A percentile compares a stretch with the other conserved stretches of the same genome.
Evolutionary conservation across 306 rosid species (phyloP).

Genomic region (Cicer chorassanicum): DNA sequence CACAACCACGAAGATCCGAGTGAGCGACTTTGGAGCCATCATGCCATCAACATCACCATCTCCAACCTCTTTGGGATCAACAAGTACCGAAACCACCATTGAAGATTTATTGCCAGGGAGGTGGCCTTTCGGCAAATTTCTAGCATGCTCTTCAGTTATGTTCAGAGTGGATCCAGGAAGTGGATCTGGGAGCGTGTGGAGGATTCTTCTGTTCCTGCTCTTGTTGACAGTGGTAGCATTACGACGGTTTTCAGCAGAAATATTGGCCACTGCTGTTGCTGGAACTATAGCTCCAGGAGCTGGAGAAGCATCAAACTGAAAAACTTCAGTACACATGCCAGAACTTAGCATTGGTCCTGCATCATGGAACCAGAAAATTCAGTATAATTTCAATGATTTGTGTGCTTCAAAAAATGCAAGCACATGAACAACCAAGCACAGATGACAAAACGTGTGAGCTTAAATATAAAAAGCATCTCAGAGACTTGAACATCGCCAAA

Average conservation of each 20-base stretch:
- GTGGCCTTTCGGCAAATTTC: conserved; percentile 54
- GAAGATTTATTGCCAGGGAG: conserved; percentile 73
- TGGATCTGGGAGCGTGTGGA: conserved; percentile 63
- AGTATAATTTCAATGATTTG: conserved; percentile 22
- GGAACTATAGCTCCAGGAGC: conserved; percentile 83
- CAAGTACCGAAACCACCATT: conserved; percentile 88
- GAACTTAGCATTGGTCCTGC: conserved; percentile 95
- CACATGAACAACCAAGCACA: conserved; percentile 8
- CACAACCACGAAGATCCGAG: conserved; percentile 84
- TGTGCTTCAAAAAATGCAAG: conserved; percentile 3
- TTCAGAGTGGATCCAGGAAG: conserved; percentile 59
- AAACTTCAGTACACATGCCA: conserved; percentile 96
- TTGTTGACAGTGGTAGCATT: conserved; percentile 56
- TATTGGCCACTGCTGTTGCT: conserved; percentile 71
- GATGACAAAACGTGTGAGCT: background rate
- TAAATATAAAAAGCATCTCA: conserved; percentile 2
- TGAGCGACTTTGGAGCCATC: conserved; percentile 74
- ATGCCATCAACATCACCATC: conserved; percentile 73
- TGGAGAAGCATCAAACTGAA: conserved; percentile 86
- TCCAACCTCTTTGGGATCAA: conserved; percentile 86
- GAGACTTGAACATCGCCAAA: conserved; percentile 14
- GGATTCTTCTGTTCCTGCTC: conserved; percentile 80
- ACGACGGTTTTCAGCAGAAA: conserved; percentile 47
- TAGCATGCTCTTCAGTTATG: conserved; percentile 58
- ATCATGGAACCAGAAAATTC: conserved; percentile 42